Evolutionary conservation across 2,329 filamentous ascomycete species (phyloP).

Genomic region (Fusarium goolgardi): DNA sequence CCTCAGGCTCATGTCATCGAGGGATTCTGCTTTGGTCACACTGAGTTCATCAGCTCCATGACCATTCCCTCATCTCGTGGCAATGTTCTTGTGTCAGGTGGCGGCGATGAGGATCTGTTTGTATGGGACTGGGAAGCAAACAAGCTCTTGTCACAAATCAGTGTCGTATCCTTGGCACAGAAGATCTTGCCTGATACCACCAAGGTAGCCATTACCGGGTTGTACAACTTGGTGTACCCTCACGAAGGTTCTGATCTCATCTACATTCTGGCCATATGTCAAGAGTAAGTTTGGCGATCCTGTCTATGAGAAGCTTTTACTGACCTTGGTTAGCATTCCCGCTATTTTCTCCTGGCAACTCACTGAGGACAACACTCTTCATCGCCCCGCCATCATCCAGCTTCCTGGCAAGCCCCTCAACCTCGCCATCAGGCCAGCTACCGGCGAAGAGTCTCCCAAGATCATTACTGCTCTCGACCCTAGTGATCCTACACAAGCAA

Average conservation of each 20-base stretch:
- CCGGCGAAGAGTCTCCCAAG: slow-evolving; percentile 40
- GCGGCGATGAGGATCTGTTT: slow-evolving; percentile 82
- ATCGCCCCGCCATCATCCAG: slow-evolving; percentile 59
- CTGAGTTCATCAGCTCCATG: slow-evolving; percentile 83
- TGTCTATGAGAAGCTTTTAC: neutral
- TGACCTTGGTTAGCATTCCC: slow-evolving; percentile 59
- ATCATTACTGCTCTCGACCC: slow-evolving; percentile 58
- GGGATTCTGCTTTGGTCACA: slow-evolving; percentile 88
- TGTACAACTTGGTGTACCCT: slow-evolving; percentile 53
- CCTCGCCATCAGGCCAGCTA: slow-evolving; percentile 50
- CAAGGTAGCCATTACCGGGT: slow-evolving; percentile 62
- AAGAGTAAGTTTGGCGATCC: slow-evolving; percentile 62
- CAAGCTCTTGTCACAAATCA: slow-evolving; percentile 64
- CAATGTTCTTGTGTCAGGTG: slow-evolving; percentile 82
- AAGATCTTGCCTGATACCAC: slow-evolving; percentile 51
- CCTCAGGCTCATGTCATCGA: slow-evolving; percentile 92
- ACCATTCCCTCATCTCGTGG: slow-evolving; percentile 68
- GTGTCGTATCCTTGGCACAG: slow-evolving; percentile 60
- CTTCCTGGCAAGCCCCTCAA: slow-evolving; percentile 75
- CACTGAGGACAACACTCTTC: slow-evolving; percentile 59
- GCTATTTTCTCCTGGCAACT: slow-evolving; percentile 76
- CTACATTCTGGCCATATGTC: slow-evolving; percentile 63
- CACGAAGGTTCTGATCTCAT: slow-evolving; percentile 45
- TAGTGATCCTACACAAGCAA: slow-evolving; percentile 43
- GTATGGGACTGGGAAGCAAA: slow-evolving; percentile 83